A percentile compares a stretch with the other conserved stretches of the same genome.
These are phyloP conservation scores for Draba incana DNA, from an alignment of 345 rosid species.

Conservation along the genomic window DNA sequence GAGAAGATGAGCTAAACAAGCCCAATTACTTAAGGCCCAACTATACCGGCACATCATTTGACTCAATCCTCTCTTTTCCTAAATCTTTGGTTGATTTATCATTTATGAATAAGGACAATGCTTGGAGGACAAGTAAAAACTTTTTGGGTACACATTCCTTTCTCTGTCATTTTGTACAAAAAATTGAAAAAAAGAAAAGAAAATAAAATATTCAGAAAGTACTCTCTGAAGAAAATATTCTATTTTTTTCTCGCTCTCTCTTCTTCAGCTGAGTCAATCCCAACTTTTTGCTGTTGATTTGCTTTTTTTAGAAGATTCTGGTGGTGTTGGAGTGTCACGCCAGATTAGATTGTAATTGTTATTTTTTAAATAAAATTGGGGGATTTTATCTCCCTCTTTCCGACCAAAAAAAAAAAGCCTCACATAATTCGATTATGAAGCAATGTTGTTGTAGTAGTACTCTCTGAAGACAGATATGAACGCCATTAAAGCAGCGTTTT, in stretches of 20 bases:
- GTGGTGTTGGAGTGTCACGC: no score
- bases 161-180: neutral
- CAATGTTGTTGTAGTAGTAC: constrained; percentile 22
- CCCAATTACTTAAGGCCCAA: constrained; percentile 9
- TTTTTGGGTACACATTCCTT: constrained; percentile 9
- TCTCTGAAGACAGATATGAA: constrained; percentile 40
- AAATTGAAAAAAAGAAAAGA: neutral
- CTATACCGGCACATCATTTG: neutral
- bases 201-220: neutral
- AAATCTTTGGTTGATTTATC: neutral
- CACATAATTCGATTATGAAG: neutral
- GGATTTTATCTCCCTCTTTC: no score
- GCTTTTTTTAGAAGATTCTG: no score
- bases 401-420: no score
- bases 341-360: no score
- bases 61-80: neutral
- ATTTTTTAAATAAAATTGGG: no score
- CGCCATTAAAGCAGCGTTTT: constrained; percentile 44
- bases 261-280: neutral
- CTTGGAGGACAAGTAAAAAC: constrained; percentile 29
- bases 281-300: no score
- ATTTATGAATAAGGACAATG: neutral
- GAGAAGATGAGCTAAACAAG: neutral
- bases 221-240: no score
- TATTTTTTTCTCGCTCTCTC: neutral